phyloP scores from a whole-genome alignment of 108 stramenopile species.

The Chaetoceros muelleri region DNA sequence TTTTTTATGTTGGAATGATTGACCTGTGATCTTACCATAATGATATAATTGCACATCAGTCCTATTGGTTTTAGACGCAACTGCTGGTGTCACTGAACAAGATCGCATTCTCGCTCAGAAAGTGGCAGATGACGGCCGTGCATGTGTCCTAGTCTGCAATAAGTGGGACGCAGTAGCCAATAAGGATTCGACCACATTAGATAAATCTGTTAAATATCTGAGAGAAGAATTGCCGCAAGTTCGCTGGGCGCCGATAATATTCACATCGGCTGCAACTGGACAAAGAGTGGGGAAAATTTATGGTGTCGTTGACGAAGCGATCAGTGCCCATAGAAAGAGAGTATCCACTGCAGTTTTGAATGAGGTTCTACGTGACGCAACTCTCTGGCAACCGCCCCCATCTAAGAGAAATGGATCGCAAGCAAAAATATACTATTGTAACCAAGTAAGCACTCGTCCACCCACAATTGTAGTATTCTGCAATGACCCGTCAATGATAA shows the following conservation, averaged over 20 bases:
- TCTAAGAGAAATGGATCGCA: constrained; percentile 72
- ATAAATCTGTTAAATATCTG: constrained; percentile 78
- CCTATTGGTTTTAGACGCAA: constrained; percentile 91
- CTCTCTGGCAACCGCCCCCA: constrained; percentile 94
- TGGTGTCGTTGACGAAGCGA: constrained; percentile 77
- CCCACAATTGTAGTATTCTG: constrained; percentile 93
- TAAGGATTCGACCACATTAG: constrained; percentile 79
- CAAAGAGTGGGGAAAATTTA: constrained; percentile 93
- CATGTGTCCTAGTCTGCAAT: constrained; percentile 94
- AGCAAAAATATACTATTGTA: constrained; percentile 93
- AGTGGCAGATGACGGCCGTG: constrained; percentile 89
- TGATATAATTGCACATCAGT: constrained; percentile 15
- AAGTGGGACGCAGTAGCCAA: constrained; percentile 97
- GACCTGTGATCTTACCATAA: neutral
- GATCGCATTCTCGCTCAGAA: constrained; percentile 90
- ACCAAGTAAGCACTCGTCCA: constrained; percentile 85
- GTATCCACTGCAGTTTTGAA: constrained; percentile 90
- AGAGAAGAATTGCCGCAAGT: constrained; percentile 81
- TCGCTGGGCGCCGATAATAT: constrained; percentile 92
- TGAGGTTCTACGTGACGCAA: constrained; percentile 92
- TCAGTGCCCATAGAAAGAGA: constrained; percentile 72
- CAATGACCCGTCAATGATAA: constrained; percentile 89
- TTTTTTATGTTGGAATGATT: neutral
- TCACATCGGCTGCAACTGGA: constrained; percentile 91
- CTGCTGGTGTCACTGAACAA: constrained; percentile 92